These are phyloP conservation scores for Myxozyma geophila DNA, from an alignment of 805 yeast species.

Conservation along the genomic window DNA sequence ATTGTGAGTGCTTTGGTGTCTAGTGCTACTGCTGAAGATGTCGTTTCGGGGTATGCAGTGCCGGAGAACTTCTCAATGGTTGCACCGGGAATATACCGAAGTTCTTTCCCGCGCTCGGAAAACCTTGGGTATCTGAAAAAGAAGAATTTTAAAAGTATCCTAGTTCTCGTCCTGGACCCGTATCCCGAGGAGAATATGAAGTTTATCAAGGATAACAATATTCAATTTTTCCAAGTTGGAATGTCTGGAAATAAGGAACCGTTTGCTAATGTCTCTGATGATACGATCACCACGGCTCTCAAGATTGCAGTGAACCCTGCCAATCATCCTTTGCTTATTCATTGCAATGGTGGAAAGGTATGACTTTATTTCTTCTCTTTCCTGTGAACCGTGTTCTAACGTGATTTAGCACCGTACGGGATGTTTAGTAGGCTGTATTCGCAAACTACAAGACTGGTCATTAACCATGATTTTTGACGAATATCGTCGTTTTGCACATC, in stretches of 20 bases:
- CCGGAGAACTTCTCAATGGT: conserved; percentile 95
- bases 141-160: conserved; percentile 69
- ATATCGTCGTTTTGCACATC: conserved; percentile 90
- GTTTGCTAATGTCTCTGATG: conserved; percentile 72
- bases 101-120: conserved; percentile 86
- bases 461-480: conserved; percentile 94
- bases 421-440: conserved; percentile 88
- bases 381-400: background rate
- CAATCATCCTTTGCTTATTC: conserved; percentile 90
- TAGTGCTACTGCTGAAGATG: background rate
- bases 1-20: too few relatives aligned
- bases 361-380: background rate
- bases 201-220: conserved; percentile 64
- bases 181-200: conserved; percentile 78
- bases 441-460: conserved; percentile 91
- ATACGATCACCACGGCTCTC: conserved; percentile 76
- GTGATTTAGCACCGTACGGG: conserved; percentile 79
- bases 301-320: conserved; percentile 79
- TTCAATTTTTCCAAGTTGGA: conserved; percentile 82
- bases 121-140: conserved; percentile 72
- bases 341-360: conserved; percentile 88
- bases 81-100: conserved; percentile 74
- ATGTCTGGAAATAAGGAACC: conserved; percentile 96
- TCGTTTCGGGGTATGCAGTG: conserved; percentile 18
- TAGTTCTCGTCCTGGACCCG: conserved; percentile 88